Base-by-base conservation (phyloP, 1,284 basidiomycete species). In the Trichosporon faecale region DNA sequence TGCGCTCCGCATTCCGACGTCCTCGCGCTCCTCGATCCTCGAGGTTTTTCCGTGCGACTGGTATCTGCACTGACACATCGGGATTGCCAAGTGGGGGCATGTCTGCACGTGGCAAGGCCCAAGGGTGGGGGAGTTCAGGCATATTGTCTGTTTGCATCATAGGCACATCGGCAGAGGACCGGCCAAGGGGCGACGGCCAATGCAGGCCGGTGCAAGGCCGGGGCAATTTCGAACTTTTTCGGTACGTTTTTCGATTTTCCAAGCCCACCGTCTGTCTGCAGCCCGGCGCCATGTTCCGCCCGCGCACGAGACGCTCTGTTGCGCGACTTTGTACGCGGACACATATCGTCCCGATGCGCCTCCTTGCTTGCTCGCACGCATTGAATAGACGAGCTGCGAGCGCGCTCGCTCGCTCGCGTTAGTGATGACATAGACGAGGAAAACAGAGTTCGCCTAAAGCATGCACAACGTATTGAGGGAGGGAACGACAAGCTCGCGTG, bases 241-340 rank as follows among this genome's bases (percentile, higher is more conserved):
- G 57, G 18, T 5, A 21, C 27, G 57, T 61, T 61, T 61, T 61
- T 61, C 57, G 57, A 61, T 61, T 61, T 61, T 61, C 27, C 49
- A 52, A 52, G 49, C 49, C 57, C 29, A 33, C 49, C n/a, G 18
- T 18, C 49, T n/a, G 49, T 11, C 7, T 52, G 21, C 49, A 52
- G 21, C 3, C 23, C 21, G 49, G 21, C 49, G 49, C 23, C 49
- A 52, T 52, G 49, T 52, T 52, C 49, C 49, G 49, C 49, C 49
- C 21, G 49, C 49, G 49, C 49, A 52, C 49, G 49, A 52, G 49
- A 14, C 40, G n/a, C 49, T 52, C 16, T 18, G 37, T 9, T 40
- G 40, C 40, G 49, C 21, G 21, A 52, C 49, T 52, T 25, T 52
- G 21, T 11, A 52, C 49, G 44, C 44, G 2, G n/a, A 52, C 7